A percentile compares a stretch with the other conserved stretches of the same genome.
Conservation (phyloP, 164 flowering plant genomes). For the Tinospora cordifolia region DNA sequence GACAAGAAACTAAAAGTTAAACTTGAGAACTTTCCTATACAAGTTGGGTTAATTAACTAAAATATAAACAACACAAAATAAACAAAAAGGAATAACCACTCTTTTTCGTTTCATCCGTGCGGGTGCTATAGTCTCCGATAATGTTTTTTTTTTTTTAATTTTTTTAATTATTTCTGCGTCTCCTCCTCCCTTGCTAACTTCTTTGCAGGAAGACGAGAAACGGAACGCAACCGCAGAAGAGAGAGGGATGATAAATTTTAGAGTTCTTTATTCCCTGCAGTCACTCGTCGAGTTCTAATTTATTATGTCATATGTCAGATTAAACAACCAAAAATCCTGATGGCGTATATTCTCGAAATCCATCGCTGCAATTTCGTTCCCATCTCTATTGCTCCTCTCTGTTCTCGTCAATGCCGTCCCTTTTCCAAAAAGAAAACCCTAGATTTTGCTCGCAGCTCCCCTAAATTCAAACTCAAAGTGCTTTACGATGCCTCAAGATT, state of each 20-base stretch:
- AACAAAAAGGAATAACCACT: too few relatives aligned
- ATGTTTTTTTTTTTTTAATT: too few relatives aligned
- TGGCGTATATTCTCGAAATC: conserved; percentile 31
- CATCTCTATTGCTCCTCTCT: conserved; percentile 24
- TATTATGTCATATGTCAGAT: neutral
- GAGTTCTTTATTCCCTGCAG: neutral
- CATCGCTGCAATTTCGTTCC: conserved; percentile 29
- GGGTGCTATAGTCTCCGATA: too few relatives aligned
- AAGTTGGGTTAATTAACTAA: too few relatives aligned
- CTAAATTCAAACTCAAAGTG: conserved; percentile 20
- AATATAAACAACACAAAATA: too few relatives aligned
- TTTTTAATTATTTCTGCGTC: too few relatives aligned
- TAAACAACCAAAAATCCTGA: neutral
- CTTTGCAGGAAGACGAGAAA: neutral
- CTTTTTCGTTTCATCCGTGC: too few relatives aligned
- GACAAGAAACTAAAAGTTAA: too few relatives aligned
- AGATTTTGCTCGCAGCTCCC: conserved; percentile 15
- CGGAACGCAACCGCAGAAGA: neutral
- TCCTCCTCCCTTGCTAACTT: too few relatives aligned
- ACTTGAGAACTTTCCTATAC: too few relatives aligned
- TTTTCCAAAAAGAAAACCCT: conserved; percentile 16
- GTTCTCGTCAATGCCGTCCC: conserved; percentile 29
- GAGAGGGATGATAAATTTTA: neutral
- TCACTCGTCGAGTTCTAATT: neutral
- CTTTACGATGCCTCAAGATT: conserved; percentile 13